phyloP scores from a whole-genome alignment of 2,329 filamentous ascomycete genomes.

The Fusarium oligoseptatum region DNA sequence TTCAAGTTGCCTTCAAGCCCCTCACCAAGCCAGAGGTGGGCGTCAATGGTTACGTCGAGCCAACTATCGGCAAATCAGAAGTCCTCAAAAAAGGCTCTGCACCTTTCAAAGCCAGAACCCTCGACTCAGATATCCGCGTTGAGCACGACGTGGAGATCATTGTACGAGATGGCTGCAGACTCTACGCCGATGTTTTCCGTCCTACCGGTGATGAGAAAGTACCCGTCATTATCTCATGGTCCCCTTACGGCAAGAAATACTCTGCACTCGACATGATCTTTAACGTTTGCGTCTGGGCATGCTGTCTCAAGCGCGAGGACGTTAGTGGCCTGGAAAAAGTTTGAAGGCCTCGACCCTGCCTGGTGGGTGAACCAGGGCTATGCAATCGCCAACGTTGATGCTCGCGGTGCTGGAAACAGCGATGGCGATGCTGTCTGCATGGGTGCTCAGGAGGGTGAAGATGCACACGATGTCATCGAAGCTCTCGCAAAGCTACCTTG shows the following conservation, averaged over 20 bases:
- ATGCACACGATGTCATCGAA: conserved; percentile 42
- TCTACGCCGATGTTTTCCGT: conserved; percentile 35
- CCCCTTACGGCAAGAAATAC: conserved; percentile 41
- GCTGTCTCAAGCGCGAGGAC: conserved; percentile 21
- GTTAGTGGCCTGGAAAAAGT: conserved; percentile 26
- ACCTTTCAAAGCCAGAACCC: conserved; percentile 34
- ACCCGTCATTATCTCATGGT: conserved; percentile 39
- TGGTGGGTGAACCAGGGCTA: conserved; percentile 21
- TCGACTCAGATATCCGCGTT: conserved; percentile 39
- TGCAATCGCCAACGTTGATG: conserved; percentile 15
- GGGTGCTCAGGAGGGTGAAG: conserved; percentile 38
- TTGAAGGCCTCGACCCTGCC: conserved; percentile 22
- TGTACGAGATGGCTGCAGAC: conserved; percentile 38
- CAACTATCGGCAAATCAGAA: conserved; percentile 34
- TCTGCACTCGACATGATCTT: conserved; percentile 37
- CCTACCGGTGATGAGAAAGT: conserved; percentile 6
- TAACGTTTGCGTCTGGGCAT: conserved; percentile 35
- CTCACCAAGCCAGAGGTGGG: conserved; percentile 37
- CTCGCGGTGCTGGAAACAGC: conserved; percentile 6
- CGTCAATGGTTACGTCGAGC: conserved; percentile 38
- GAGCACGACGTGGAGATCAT: conserved; percentile 41
- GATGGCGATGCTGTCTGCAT: conserved; percentile 22
- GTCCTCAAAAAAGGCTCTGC: conserved; percentile 36
- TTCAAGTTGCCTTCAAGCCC: conserved; percentile 43
- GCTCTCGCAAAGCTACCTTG: conserved; percentile 47